Evolutionary conservation across 805 yeast genomes (phyloP).

Genomic region (Saturnispora hagleri): DNA sequence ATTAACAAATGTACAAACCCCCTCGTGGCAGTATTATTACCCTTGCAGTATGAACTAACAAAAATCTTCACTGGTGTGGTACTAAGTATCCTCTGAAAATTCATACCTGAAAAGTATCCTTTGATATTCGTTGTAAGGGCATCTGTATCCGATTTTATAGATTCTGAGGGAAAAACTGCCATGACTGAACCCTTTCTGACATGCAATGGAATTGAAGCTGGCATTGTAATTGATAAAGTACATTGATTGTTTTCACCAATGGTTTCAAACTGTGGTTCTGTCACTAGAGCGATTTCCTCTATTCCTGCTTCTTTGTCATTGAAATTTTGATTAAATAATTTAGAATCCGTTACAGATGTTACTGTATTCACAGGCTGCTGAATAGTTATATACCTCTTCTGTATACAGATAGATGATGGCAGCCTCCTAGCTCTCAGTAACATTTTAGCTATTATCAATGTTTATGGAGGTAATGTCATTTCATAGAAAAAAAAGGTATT

Average conservation of each 20-base stretch:
- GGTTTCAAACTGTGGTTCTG: slow-evolving; percentile 30
- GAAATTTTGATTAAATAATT: background rate
- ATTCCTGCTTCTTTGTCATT: background rate
- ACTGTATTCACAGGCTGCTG: slow-evolving; percentile 12
- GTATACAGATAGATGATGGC: background rate
- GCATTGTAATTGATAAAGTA: slow-evolving; percentile 39
- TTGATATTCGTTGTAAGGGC: slow-evolving; percentile 16
- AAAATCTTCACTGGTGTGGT: slow-evolving; percentile 38
- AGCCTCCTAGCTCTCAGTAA: background rate
- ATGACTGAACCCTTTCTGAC: slow-evolving; percentile 42
- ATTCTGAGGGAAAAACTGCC: slow-evolving; percentile 30
- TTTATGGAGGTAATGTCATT: background rate
- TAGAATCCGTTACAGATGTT: slow-evolving; percentile 8
- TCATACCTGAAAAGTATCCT: slow-evolving; percentile 28
- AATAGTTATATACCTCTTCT: slow-evolving; percentile 14
- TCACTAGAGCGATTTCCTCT: background rate
- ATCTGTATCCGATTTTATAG: background rate
- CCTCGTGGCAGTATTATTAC: slow-evolving; percentile 21
- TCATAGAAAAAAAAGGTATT: background rate
- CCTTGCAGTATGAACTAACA: slow-evolving; percentile 29
- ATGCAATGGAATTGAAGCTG: slow-evolving; percentile 49
- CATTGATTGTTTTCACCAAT: slow-evolving; percentile 41
- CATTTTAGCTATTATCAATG: background rate
- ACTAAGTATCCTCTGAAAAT: slow-evolving; percentile 39
- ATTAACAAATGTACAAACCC: slow-evolving; percentile 38